Percentiles rank a stretch among this genome's conserved stretches.
phyloP scores from a whole-genome alignment of 192 early-diverging fungal species.

The Gamsiella multidivaricata region DNA sequence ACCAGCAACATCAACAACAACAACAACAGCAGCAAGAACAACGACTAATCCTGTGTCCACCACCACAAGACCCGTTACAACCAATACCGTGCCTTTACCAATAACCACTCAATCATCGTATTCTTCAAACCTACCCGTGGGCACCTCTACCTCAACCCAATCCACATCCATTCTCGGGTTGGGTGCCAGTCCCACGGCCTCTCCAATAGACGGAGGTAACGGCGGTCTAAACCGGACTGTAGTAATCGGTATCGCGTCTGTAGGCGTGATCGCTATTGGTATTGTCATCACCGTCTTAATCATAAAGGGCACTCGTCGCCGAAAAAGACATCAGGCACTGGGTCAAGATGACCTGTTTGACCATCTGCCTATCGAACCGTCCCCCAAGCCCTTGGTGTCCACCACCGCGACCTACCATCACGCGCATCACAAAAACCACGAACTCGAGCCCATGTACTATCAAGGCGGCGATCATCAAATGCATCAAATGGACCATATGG shows the following conservation, averaged over 20 bases:
- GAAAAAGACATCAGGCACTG: conserved; percentile 19
- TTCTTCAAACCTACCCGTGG: background rate
- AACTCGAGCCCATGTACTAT: conserved; percentile 26
- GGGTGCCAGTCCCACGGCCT: background rate
- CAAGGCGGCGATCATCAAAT: conserved; percentile 6
- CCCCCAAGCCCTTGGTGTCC: conserved; percentile 14
- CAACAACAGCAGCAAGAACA: background rate
- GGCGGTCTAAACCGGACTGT: conserved; percentile 20
- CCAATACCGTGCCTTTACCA: background rate
- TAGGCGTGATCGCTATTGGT: conserved; percentile 15
- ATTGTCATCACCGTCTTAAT: conserved; percentile 20
- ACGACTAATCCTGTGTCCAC: background rate
- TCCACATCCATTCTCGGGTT: background rate
- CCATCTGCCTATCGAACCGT: conserved; percentile 28
- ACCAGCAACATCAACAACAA: background rate
- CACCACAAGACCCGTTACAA: background rate
- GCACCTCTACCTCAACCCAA: background rate
- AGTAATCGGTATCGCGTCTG: conserved; percentile 14
- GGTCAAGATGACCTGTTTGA: conserved; percentile 33
- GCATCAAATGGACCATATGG: conserved; percentile 11
- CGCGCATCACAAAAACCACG: conserved; percentile 5
- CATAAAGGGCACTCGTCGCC: conserved; percentile 5
- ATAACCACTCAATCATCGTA: background rate
- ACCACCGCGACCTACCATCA: conserved; percentile 4
- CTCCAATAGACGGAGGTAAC: background rate